Percentiles rank a stretch among this genome's conserved stretches.
Conservation (phyloP, 305 asterid genomes). For the Rubia balearica region DNA sequence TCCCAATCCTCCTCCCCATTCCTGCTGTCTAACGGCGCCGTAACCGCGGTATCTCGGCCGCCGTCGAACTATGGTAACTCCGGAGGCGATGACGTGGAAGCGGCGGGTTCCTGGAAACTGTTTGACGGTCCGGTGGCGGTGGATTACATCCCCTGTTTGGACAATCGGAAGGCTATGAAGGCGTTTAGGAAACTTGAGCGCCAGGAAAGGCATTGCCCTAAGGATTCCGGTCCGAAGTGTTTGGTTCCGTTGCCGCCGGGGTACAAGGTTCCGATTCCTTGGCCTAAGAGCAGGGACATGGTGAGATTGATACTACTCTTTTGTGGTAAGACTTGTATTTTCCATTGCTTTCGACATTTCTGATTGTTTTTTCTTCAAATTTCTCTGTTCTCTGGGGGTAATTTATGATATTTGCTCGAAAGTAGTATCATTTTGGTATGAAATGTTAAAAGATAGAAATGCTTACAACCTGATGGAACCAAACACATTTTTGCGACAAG, state of each 20-base stretch:
- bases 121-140: slow-evolving; percentile 47
- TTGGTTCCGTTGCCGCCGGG: slow-evolving; percentile 67
- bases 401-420: not conserved
- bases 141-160: slow-evolving; percentile 81
- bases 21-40: slow-evolving; percentile 21
- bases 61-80: not conserved
- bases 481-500: not conserved
- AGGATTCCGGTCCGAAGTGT: slow-evolving; percentile 45
- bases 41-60: slow-evolving; percentile 19
- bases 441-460: not conserved
- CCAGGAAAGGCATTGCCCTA: slow-evolving; percentile 87
- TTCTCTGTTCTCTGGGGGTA: not conserved
- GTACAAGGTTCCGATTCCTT: slow-evolving; percentile 62
- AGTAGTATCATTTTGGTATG: not conserved
- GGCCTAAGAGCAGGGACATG: slow-evolving; percentile 98
- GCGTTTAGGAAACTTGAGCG: slow-evolving; percentile 58
- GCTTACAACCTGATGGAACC: not conserved
- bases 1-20: slow-evolving; percentile 29
- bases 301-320: slow-evolving; percentile 58
- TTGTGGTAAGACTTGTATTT: slow-evolving; percentile 43
- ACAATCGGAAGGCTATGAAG: slow-evolving; percentile 55
- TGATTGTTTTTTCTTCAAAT: not conserved
- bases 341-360: not conserved
- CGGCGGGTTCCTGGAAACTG: slow-evolving; percentile 40
- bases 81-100: not conserved